Evolutionary conservation across 371 early-diverging fungal genomes (phyloP).

Genomic region (Mortierella sp.): DNA sequence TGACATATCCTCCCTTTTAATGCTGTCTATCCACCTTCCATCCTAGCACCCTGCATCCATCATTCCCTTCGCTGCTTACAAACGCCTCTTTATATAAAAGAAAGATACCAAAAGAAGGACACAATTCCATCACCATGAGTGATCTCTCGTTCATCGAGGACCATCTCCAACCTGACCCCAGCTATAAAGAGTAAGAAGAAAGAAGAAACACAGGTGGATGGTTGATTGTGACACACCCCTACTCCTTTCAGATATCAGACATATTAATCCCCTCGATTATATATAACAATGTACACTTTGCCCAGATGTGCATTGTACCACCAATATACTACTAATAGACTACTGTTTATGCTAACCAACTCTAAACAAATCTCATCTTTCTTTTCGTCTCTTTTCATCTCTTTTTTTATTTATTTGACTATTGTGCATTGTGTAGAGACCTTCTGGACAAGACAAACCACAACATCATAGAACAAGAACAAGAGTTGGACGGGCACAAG

Average conservation of each 20-base stretch:
- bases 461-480: neutral
- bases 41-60: neutral
- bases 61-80: neutral
- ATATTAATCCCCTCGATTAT: neutral
- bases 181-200: neutral
- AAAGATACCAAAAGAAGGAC: neutral
- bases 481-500: neutral
- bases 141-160: neutral
- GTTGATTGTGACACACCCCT: neutral
- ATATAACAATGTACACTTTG: no score
- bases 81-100: neutral
- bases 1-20: neutral
- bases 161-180: neutral
- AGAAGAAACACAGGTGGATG: neutral
- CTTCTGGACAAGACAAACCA: neutral
- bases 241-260: neutral
- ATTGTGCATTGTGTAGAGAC: neutral
- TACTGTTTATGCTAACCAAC: neutral
- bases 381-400: no score
- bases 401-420: neutral
- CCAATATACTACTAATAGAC: neutral
- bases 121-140: neutral
- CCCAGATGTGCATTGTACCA: neutral
- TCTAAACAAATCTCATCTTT: no score
- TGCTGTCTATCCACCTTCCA: neutral